Conservation (phyloP, 352 stramenopile species). For the Phytophthora boehmeriae region DNA sequence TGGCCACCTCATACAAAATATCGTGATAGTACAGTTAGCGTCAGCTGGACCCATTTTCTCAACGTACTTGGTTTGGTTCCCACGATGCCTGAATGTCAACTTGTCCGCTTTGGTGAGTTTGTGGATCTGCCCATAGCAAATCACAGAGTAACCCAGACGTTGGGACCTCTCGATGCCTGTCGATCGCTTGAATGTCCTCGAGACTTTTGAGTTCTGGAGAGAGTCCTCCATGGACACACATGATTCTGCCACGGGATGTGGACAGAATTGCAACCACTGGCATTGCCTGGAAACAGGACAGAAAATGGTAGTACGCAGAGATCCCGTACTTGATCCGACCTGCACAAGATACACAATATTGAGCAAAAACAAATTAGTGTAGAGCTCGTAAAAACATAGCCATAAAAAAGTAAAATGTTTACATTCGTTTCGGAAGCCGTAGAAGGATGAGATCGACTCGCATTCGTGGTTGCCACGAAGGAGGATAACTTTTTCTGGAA, state of each 20-base stretch:
- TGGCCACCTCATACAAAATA: background rate
- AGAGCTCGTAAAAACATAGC: background rate
- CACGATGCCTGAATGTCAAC: conserved; percentile 22
- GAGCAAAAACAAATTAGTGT: background rate
- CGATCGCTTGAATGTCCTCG: conserved; percentile 58
- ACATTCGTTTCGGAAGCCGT: conserved; percentile 86
- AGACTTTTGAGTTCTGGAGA: conserved; percentile 62
- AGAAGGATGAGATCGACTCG: conserved; percentile 87
- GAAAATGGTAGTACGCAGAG: conserved; percentile 82
- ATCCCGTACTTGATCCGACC: conserved; percentile 80
- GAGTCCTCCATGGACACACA: conserved; percentile 78
- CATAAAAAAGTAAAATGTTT: conserved; percentile 13
- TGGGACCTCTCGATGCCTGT: conserved; percentile 68
- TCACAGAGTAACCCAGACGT: conserved; percentile 71
- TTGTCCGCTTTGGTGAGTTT: conserved; percentile 14
- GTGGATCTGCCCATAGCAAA: conserved; percentile 75
- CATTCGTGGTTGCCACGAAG: conserved; percentile 86
- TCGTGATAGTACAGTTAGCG: too few species aligned
- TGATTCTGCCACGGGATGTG: conserved; percentile 51
- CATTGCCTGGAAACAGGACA: conserved; percentile 80
- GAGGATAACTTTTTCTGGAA: conserved; percentile 62
- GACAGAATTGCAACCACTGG: conserved; percentile 62
- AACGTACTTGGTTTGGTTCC: conserved; percentile 28
- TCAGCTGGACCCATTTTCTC: background rate
- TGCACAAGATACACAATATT: conserved; percentile 7